A percentile compares a stretch with the other conserved stretches of the same genome.
phyloP scores from a whole-genome alignment of 129 eudicot species.

The Flaveria bidentis region DNA sequence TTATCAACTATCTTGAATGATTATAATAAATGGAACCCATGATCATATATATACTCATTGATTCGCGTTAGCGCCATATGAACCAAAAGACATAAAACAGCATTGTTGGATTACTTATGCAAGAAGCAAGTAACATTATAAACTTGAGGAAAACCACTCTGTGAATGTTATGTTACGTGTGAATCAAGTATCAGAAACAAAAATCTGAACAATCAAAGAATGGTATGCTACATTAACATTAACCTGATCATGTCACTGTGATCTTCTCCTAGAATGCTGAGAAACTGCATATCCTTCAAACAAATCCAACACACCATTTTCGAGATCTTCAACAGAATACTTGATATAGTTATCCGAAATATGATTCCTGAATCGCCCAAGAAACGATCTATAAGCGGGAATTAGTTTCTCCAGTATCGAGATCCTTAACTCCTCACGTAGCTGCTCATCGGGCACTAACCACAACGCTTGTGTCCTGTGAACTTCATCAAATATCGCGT shows the following conservation, averaged over 20 bases:
- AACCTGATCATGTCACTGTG: conserved; percentile 41
- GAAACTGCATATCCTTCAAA: conserved; percentile 66
- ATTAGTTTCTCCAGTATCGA: conserved; percentile 61
- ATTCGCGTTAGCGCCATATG: neutral
- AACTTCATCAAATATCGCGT: conserved; percentile 69
- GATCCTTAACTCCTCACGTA: conserved; percentile 62
- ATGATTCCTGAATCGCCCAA: conserved; percentile 67
- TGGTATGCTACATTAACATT: conserved; percentile 41
- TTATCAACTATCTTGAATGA: neutral
- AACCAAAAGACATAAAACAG: neutral
- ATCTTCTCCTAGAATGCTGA: conserved; percentile 64
- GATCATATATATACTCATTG: neutral
- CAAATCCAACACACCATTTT: conserved; percentile 63
- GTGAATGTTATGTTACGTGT: conserved; percentile 18
- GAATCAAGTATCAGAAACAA: conserved; percentile 29
- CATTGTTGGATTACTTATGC: conserved; percentile 6
- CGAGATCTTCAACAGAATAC: conserved; percentile 72
- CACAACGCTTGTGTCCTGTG: conserved; percentile 70
- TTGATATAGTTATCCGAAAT: conserved; percentile 70
- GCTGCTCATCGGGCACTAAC: conserved; percentile 69
- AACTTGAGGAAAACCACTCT: conserved; percentile 12
- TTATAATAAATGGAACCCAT: neutral
- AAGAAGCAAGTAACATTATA: conserved; percentile 11
- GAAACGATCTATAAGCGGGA: conserved; percentile 69
- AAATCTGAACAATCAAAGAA: conserved; percentile 51